Percentiles rank a stretch among this genome's conserved stretches.
Evolutionary conservation across 805 yeast genomes (phyloP).

Genomic region (Saccharomycodes ludwigii): DNA sequence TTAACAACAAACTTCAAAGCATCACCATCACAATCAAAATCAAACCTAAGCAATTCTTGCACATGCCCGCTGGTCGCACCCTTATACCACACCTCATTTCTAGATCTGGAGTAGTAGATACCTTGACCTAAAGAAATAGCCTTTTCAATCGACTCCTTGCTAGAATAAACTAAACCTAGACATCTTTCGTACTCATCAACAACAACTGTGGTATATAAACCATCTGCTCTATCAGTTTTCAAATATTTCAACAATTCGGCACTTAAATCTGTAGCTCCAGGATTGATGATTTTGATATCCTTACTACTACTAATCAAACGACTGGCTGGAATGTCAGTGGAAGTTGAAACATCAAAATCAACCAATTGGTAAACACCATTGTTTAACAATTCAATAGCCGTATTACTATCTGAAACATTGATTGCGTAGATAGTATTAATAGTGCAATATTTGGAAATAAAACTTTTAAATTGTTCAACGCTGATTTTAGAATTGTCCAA

Average conservation of each 20-base stretch:
- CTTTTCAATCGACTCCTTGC: slow-evolving; percentile 65
- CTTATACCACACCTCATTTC: slow-evolving; percentile 89
- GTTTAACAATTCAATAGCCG: slow-evolving; percentile 41
- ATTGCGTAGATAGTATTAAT: slow-evolving; percentile 15
- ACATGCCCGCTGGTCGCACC: slow-evolving; percentile 96
- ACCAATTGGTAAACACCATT: slow-evolving; percentile 34
- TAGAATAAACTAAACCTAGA: slow-evolving; percentile 86
- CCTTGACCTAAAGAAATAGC: slow-evolving; percentile 77
- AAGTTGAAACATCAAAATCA: slow-evolving; percentile 1
- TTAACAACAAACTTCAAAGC: slow-evolving; percentile 77
- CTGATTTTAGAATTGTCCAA: slow-evolving; percentile 14
- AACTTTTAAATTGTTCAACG: slow-evolving; percentile 9
- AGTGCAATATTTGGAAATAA: slow-evolving; percentile 15
- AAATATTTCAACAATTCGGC: slow-evolving; percentile 33
- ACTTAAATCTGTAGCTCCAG: slow-evolving; percentile 2
- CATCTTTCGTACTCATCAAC: slow-evolving; percentile 56
- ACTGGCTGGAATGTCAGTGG: background rate
- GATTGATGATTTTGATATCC: slow-evolving; percentile 1
- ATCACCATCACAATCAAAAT: slow-evolving; percentile 86
- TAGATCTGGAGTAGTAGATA: slow-evolving; percentile 81
- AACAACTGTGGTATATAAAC: slow-evolving; percentile 75
- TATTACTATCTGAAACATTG: slow-evolving; percentile 28
- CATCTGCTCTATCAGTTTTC: slow-evolving; percentile 77
- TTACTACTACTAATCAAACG: slow-evolving; percentile 3
- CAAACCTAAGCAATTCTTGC: slow-evolving; percentile 56